Conservation (phyloP, 1,284 basidiomycete genomes). For the Peniophora sp. region DNA sequence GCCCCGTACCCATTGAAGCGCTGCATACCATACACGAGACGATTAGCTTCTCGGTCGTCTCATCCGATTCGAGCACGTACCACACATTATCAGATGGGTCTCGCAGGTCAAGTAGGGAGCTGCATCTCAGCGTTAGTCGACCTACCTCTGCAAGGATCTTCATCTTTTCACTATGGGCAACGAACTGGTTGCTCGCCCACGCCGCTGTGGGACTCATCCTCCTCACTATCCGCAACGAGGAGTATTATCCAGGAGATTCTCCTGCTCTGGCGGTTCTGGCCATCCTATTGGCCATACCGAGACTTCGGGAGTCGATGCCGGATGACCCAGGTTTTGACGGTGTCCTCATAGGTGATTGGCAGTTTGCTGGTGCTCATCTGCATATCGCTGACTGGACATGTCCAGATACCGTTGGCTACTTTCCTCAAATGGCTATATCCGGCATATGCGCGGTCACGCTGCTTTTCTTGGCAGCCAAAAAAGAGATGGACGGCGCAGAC, state of each 20-base stretch:
- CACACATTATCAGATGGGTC: conserved; percentile 16
- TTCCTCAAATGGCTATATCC: conserved; percentile 47
- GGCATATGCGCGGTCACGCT: conserved; percentile 32
- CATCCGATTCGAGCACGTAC: conserved; percentile 34
- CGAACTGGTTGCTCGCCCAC: conserved; percentile 49
- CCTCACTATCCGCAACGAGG: conserved; percentile 28
- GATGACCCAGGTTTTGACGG: conserved; percentile 51
- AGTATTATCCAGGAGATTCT: conserved; percentile 25
- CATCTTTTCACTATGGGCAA: conserved; percentile 36
- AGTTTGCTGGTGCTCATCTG: neutral
- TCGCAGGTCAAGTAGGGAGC: conserved; percentile 29
- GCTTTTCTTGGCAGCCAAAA: conserved; percentile 33
- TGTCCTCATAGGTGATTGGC: conserved; percentile 37
- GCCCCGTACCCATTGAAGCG: conserved; percentile 34
- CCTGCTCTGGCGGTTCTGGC: conserved; percentile 32
- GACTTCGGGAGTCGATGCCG: conserved; percentile 47
- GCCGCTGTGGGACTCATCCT: conserved; percentile 36
- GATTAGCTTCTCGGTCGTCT: conserved; percentile 38
- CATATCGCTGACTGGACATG: conserved; percentile 1
- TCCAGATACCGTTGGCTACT: conserved; percentile 45
- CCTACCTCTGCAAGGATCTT: conserved; percentile 37
- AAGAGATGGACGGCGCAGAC: conserved; percentile 24
- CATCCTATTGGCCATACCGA: conserved; percentile 39
- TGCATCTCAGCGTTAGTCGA: conserved; percentile 35
- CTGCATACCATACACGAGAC: conserved; percentile 36